Percentiles rank a stretch among this genome's conserved stretches.
These are phyloP conservation scores for Eragrostis tef DNA, from an alignment of 202 grass and related monocot genomes.

Conservation along the genomic window DNA sequence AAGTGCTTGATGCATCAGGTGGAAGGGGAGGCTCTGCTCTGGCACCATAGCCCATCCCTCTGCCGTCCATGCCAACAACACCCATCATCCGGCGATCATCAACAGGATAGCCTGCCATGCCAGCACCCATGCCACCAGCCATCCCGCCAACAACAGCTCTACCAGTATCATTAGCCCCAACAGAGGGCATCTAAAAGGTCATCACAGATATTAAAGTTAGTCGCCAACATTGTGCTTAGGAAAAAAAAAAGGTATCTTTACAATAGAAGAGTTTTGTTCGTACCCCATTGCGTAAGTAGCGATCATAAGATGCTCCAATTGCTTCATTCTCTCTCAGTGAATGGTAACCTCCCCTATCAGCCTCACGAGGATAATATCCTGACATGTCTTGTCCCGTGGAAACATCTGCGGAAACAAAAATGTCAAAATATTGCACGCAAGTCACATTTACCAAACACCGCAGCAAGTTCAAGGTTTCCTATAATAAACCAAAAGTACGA, in stretches of 20 bases:
- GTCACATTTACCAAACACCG: neutral
- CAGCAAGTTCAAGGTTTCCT: neutral
- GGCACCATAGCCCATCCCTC: slow-evolving; percentile 64
- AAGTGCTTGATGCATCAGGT: slow-evolving; percentile 81
- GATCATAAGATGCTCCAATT: slow-evolving; percentile 92
- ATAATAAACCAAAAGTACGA: neutral
- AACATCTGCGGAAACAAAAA: slow-evolving; percentile 50
- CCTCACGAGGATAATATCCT: slow-evolving; percentile 84
- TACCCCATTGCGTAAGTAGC: slow-evolving; percentile 98
- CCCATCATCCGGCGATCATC: slow-evolving; percentile 65
- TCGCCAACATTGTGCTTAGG: neutral
- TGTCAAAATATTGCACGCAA: neutral
- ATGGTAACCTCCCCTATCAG: slow-evolving; percentile 70
- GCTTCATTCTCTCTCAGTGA: slow-evolving; percentile 85
- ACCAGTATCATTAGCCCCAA: slow-evolving; percentile 54
- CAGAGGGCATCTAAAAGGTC: slow-evolving; percentile 53
- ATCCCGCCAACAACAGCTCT: slow-evolving; percentile 63
- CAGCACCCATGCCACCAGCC: slow-evolving; percentile 49
- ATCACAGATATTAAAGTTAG: neutral
- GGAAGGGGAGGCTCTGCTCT: slow-evolving; percentile 77
- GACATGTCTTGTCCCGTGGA: slow-evolving; percentile 73
- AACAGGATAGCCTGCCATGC: slow-evolving; percentile 60
- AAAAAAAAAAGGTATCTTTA: neutral
- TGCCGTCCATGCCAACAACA: slow-evolving; percentile 54
- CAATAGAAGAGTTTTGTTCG: neutral